These are phyloP conservation scores for Aspergillus avenaceus DNA, from an alignment of 495 filamentous ascomycete genomes.

Conservation along the genomic window DNA sequence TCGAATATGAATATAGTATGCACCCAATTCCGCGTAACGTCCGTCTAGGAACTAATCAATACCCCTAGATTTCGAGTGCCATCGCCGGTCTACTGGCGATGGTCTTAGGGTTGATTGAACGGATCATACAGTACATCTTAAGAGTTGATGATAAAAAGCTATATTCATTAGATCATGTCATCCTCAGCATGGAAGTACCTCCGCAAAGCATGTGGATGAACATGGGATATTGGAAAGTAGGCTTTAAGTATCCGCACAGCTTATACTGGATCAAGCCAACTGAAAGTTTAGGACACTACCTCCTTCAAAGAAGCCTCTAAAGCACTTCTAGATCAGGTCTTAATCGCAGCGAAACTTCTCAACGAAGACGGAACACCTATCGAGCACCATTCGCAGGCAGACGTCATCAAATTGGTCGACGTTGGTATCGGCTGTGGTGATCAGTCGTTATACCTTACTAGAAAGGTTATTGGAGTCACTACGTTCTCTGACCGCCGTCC, in stretches of 20 bases:
- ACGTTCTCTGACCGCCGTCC: not conserved
- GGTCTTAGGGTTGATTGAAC: not conserved
- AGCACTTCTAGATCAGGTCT: constrained; percentile 39
- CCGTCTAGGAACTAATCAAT: too few species aligned
- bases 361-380: constrained; percentile 5
- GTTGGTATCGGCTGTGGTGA: constrained; percentile 50
- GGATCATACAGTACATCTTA: not conserved
- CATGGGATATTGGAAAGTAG: constrained; percentile 37
- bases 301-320: constrained; percentile 37
- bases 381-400: not conserved
- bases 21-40: too few species aligned
- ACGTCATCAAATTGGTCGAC: constrained; percentile 33
- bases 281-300: constrained; percentile 16
- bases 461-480: not conserved
- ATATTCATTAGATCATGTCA: constrained; percentile 23
- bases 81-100: not conserved
- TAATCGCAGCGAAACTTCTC: constrained; percentile 29
- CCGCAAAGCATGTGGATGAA: constrained; percentile 40
- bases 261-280: not conserved
- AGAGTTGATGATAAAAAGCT: not conserved
- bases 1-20: too few species aligned
- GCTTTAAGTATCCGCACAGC: too few species aligned
- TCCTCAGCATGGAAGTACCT: constrained; percentile 27
- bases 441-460: constrained; percentile 32
- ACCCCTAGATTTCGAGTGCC: not conserved